Evolutionary conservation across 163 green algal species (phyloP), one percentile per base, ranked within the genome.

Genomic region (Prototheca wickerhamii): DNA sequence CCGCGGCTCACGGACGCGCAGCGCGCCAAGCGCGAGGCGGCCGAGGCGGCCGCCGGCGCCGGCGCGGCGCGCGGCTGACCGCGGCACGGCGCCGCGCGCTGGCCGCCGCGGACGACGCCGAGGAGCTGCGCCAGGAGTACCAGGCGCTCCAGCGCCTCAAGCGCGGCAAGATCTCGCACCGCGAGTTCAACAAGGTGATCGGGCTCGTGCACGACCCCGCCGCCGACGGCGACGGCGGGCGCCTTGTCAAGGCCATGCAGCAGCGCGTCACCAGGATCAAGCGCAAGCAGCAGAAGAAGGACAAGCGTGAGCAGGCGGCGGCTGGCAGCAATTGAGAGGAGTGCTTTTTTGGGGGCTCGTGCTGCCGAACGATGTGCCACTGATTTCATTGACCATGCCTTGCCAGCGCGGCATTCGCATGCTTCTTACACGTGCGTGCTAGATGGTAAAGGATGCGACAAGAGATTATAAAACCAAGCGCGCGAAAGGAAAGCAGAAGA

Each of bases 61-160:
- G n/a, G 40, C 35, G 55, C 0, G 71, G 66, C 20, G 65, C 71
- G 31, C 71, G 75, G n/a, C 70, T 93, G 37, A 78, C 89, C 1
- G 82, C 86, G 4, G 78, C 79, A 6, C 93, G 93, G 76, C 75
- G 89, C 49, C 77, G 86, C 18, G 73, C 82, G 63, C 60, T 89
- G 67, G 78, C 89, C 63, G 30, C 67, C 10, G 71, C 70, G 2
- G 76, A 94, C 29, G 89, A 96, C 52, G 33, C 81, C 20, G 75
- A 78, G 21, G 84, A 94, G 35, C 62, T 98, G 26, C 58, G 86
- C 1, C 64, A 79, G 10, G 91, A 96, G 32, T 96, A 96, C 75
- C 65, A 63, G n/a, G 73, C 91, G 66, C 80, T 90, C 50, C 86
- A 81, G 58, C 67, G 17, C 69, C 60, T 95, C 17, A 96, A 96